phyloP scores from a whole-genome alignment of 2,329 filamentous ascomycete species.

The Hypoxylon sp. region DNA sequence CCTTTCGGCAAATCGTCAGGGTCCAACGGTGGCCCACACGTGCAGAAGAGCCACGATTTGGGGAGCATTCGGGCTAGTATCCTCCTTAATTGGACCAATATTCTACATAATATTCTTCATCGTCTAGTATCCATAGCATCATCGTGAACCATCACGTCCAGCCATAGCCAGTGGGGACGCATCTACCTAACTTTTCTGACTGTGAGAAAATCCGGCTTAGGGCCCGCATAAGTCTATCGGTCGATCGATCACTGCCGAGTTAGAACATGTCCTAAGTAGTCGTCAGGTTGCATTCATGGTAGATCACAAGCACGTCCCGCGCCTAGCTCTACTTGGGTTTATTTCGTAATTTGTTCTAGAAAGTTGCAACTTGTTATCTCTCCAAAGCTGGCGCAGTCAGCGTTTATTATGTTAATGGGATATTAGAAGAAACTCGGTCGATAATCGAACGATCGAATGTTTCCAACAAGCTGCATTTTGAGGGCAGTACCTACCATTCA shows the following conservation, averaged over 20 bases:
- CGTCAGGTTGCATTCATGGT: constrained; percentile 8
- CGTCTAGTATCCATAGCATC: neutral
- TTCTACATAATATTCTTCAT: neutral
- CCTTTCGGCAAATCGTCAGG: constrained; percentile 22
- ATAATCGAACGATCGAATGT: constrained; percentile 4
- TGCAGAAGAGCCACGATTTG: neutral
- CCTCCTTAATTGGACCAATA: neutral
- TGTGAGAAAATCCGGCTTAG: neutral
- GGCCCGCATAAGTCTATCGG: neutral
- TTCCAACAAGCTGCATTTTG: too few relatives aligned
- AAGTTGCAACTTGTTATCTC: neutral
- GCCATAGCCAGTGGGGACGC: neutral
- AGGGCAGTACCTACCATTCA: too few relatives aligned
- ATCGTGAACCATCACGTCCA: neutral
- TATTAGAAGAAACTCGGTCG: constrained; percentile 2
- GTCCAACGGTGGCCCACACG: neutral
- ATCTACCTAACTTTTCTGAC: neutral
- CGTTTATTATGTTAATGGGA: neutral
- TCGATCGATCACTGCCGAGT: neutral
- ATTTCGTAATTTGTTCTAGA: neutral
- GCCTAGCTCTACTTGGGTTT: neutral
- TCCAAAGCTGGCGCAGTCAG: neutral
- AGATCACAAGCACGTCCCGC: constrained; percentile 6
- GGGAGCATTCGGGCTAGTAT: neutral
- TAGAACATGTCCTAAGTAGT: neutral